phyloP scores from a whole-genome alignment of 2,329 filamentous ascomycete species.

The Colletotrichum sublineola region DNA sequence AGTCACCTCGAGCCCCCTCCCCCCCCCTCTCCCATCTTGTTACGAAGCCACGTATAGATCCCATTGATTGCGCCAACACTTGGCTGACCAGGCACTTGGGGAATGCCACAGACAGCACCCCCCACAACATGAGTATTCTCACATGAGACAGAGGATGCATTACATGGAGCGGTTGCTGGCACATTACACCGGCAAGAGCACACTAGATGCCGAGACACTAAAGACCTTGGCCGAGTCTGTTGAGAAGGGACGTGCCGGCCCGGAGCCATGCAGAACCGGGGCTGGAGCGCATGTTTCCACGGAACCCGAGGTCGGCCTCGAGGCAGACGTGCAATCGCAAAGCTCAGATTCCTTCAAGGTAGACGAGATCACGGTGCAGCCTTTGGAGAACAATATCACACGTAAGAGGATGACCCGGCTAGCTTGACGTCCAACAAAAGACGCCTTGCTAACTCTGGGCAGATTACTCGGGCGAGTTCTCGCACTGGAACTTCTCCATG shows the following conservation, averaged over 20 bases:
- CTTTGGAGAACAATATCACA: slow-evolving; percentile 56
- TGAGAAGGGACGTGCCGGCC: slow-evolving; percentile 48
- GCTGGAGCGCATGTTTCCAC: slow-evolving; percentile 5
- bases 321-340: slow-evolving; percentile 31
- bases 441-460: slow-evolving; percentile 13
- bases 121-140: slow-evolving; percentile 37
- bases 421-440: slow-evolving; percentile 2
- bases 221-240: slow-evolving; percentile 59
- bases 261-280: slow-evolving; percentile 2
- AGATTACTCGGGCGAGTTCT: slow-evolving; percentile 67
- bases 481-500: slow-evolving; percentile 67
- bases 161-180: slow-evolving; percentile 62
- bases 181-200: slow-evolving; percentile 60
- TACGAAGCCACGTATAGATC: background rate
- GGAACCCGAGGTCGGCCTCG: slow-evolving; percentile 26
- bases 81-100: slow-evolving; percentile 33
- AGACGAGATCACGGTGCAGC: slow-evolving; percentile 54
- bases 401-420: slow-evolving; percentile 49
- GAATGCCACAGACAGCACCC: slow-evolving; percentile 22
- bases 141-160: slow-evolving; percentile 43
- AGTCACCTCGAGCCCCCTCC: background rate
- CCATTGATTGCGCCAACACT: slow-evolving; percentile 27
- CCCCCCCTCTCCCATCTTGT: background rate
- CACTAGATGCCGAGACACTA: slow-evolving; percentile 57
- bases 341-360: slow-evolving; percentile 36